These are phyloP conservation scores for Kwoniella sp. DNA, from an alignment of 768 basidiomycete genomes.

Conservation along the genomic window DNA sequence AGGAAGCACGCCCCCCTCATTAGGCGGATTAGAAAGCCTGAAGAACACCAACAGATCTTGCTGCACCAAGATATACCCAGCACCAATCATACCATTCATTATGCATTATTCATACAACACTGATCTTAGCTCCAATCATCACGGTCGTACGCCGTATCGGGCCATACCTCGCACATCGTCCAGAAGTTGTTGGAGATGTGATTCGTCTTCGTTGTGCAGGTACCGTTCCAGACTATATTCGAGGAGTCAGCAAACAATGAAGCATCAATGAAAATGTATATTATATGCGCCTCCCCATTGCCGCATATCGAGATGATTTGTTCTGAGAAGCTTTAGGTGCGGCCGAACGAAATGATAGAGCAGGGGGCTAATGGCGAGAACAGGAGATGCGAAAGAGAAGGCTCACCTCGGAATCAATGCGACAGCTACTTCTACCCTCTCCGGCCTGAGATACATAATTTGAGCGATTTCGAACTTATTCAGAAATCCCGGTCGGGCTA, in stretches of 20 bases:
- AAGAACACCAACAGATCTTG: not conserved
- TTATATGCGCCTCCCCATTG: not conserved
- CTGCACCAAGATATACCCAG: slow-evolving; percentile 8
- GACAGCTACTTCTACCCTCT: slow-evolving; percentile 45
- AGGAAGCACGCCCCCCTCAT: too few relatives aligned
- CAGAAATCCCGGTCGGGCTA: slow-evolving; percentile 39
- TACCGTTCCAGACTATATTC: slow-evolving; percentile 44
- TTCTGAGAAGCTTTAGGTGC: too few relatives aligned
- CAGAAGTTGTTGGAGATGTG: slow-evolving; percentile 32
- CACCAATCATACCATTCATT: slow-evolving; percentile 10
- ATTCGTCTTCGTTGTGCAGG: slow-evolving; percentile 29
- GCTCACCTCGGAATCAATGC: slow-evolving; percentile 50
- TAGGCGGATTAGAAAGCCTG: too few relatives aligned
- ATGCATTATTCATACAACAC: slow-evolving; percentile 15
- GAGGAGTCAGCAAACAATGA: not conserved
- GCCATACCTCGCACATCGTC: slow-evolving; percentile 40
- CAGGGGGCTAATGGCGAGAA: too few relatives aligned
- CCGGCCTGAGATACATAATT: slow-evolving; percentile 49
- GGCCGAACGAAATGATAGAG: too few relatives aligned
- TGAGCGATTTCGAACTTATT: slow-evolving; percentile 54
- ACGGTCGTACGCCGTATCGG: slow-evolving; percentile 31
- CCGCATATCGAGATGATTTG: too few relatives aligned
- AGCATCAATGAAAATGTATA: too few relatives aligned
- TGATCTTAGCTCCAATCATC: not conserved
- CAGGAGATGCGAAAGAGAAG: not conserved